Percentiles rank a stretch among this genome's conserved stretches.
These are phyloP conservation scores for Pseudogymnoascus sp. DNA, from an alignment of 2,329 filamentous ascomycete genomes.

Conservation along the genomic window DNA sequence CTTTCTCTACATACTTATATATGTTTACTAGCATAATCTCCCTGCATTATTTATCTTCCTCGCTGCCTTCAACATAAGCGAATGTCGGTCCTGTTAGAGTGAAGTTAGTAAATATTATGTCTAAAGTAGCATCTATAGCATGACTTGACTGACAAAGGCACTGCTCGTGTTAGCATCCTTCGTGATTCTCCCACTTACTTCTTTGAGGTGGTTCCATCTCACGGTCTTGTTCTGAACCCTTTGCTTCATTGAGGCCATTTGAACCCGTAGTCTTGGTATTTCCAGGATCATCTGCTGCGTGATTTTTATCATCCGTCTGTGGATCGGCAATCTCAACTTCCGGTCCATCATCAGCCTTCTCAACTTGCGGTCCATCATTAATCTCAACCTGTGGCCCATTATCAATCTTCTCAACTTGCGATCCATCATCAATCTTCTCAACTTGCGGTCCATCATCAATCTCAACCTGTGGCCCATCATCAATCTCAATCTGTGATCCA, in stretches of 20 bases:
- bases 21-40: background rate
- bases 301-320: background rate
- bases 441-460: background rate
- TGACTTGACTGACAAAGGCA: background rate
- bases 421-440: background rate
- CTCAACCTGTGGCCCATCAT: background rate
- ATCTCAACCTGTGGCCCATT: background rate
- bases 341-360: background rate
- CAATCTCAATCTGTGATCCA: background rate
- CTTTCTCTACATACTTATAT: background rate
- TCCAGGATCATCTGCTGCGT: background rate
- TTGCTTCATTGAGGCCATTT: background rate
- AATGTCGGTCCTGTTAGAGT: background rate
- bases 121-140: background rate
- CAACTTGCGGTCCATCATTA: background rate
- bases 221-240: background rate
- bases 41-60: background rate
- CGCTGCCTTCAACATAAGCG: background rate
- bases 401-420: background rate
- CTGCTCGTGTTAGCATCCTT: background rate
- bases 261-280: background rate
- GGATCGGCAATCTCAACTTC: background rate
- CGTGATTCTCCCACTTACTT: background rate
- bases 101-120: background rate
- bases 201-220: background rate